These are phyloP conservation scores for Paraconiothyrium brasiliense DNA, from an alignment of 2,329 filamentous ascomycete species.

Conservation along the genomic window DNA sequence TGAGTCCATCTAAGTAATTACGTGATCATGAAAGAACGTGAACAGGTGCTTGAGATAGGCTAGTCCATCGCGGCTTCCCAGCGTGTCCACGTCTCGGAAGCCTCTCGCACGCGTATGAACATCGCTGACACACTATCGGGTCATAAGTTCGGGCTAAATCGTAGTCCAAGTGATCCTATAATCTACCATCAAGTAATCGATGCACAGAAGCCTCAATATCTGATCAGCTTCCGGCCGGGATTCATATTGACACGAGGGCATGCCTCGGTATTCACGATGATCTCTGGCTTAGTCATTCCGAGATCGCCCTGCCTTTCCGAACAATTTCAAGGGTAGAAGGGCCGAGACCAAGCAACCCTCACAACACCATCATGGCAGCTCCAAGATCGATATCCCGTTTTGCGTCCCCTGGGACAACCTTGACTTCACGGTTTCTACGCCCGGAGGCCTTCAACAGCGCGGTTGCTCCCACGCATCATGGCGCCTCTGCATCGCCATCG, in stretches of 20 bases:
- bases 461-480: conserved; percentile 29
- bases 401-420: conserved; percentile 49
- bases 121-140: too few species aligned
- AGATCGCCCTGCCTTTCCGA: conserved; percentile 13
- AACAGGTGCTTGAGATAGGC: too few species aligned
- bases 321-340: not conserved
- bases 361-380: conserved; percentile 40
- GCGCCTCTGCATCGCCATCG: conserved; percentile 25
- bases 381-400: conserved; percentile 48
- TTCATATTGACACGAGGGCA: too few species aligned
- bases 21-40: too few species aligned
- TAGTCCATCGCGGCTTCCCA: too few species aligned
- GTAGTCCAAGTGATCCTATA: too few species aligned
- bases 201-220: too few species aligned
- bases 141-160: too few species aligned
- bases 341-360: conserved; percentile 21
- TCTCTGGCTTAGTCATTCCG: conserved; percentile 15
- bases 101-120: too few species aligned
- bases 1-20: not conserved
- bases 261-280: not conserved
- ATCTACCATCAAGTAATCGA: too few species aligned
- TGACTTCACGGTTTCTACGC: conserved; percentile 39
- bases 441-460: conserved; percentile 26
- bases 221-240: too few species aligned
- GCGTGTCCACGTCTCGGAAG: too few species aligned